These are phyloP conservation scores for Zygotorulaspora sp. DNA, from an alignment of 805 yeast species.

Conservation along the genomic window DNA sequence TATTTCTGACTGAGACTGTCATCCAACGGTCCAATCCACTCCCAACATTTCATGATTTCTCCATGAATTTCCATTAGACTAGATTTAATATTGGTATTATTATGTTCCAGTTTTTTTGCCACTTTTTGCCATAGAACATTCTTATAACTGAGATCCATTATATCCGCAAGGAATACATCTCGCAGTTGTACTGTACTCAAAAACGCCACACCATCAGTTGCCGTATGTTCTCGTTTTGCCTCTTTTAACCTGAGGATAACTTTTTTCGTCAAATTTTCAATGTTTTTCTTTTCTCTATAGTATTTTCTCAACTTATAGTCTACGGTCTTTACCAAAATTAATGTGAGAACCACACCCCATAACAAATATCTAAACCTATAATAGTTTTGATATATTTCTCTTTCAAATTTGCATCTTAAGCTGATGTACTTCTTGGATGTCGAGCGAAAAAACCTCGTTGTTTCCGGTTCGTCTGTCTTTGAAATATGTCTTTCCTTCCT, in stretches of 20 bases:
- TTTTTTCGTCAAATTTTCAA: constrained; percentile 44
- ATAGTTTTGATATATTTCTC: constrained; percentile 43
- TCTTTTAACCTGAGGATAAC: constrained; percentile 48
- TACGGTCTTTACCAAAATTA: constrained; percentile 24
- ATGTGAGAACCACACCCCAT: constrained; percentile 10
- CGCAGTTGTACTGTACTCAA: constrained; percentile 70
- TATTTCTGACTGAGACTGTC: too few relatives aligned
- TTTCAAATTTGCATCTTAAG: constrained; percentile 51
- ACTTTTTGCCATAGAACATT: constrained; percentile 58
- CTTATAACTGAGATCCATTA: constrained; percentile 32
- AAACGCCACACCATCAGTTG: constrained; percentile 29
- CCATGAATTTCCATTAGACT: constrained; percentile 73
- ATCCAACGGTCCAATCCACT: constrained; percentile 57
- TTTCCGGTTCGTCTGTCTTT: constrained; percentile 24
- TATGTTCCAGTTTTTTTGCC: constrained; percentile 48
- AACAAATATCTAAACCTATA: constrained; percentile 25
- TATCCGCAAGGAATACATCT: constrained; percentile 49
- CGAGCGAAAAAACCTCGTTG: constrained; percentile 63
- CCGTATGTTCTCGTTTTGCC: constrained; percentile 35
- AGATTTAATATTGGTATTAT: constrained; percentile 59
- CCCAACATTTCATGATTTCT: constrained; percentile 83
- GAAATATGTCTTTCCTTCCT: constrained; percentile 38
- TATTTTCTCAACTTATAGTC: constrained; percentile 38
- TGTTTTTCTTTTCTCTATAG: constrained; percentile 38
- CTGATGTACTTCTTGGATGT: constrained; percentile 62